These are phyloP conservation scores for Mycena leptocephala DNA, from an alignment of 768 basidiomycete species.

Conservation along the genomic window DNA sequence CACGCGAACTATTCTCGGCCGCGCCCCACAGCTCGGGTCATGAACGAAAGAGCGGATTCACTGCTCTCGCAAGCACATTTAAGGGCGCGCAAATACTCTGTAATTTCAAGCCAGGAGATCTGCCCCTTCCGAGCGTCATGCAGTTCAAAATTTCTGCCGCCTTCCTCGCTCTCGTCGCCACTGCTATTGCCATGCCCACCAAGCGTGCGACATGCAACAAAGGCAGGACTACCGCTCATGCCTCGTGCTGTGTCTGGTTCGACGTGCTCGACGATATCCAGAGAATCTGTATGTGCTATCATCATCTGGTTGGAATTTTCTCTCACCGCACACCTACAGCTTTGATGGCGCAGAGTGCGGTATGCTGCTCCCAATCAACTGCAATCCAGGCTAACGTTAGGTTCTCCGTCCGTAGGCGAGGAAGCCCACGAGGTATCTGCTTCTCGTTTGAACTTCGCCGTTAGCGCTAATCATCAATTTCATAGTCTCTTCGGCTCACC, in stretches of 20 bases:
- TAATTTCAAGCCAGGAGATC: too few relatives aligned
- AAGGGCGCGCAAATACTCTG: too few relatives aligned
- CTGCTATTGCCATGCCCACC: conserved; percentile 54
- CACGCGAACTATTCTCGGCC: too few relatives aligned
- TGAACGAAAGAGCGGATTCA: too few relatives aligned
- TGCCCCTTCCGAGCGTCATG: too few relatives aligned
- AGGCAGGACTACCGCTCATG: conserved; percentile 35
- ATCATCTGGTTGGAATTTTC: neutral
- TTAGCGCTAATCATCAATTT: neutral
- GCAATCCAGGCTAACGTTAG: too few relatives aligned
- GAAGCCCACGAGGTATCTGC: conserved; percentile 47
- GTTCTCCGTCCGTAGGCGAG: conserved; percentile 33
- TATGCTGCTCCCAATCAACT: neutral
- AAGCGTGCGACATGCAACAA: conserved; percentile 44
- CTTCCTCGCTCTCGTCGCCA: conserved; percentile 35
- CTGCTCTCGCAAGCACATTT: too few relatives aligned
- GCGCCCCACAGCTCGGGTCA: too few relatives aligned
- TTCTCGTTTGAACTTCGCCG: neutral
- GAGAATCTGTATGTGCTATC: conserved; percentile 42
- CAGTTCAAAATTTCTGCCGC: too few relatives aligned
- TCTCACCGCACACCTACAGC: conserved; percentile 6
- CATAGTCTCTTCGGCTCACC: conserved; percentile 43
- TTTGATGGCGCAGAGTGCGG: conserved; percentile 53
- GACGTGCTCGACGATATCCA: conserved; percentile 55
- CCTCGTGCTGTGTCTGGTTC: conserved; percentile 52